A percentile compares a stretch with the other conserved stretches of the same genome.
Evolutionary conservation across 345 rosid species (phyloP).

Genomic region (Hibiscus tridactylites): DNA sequence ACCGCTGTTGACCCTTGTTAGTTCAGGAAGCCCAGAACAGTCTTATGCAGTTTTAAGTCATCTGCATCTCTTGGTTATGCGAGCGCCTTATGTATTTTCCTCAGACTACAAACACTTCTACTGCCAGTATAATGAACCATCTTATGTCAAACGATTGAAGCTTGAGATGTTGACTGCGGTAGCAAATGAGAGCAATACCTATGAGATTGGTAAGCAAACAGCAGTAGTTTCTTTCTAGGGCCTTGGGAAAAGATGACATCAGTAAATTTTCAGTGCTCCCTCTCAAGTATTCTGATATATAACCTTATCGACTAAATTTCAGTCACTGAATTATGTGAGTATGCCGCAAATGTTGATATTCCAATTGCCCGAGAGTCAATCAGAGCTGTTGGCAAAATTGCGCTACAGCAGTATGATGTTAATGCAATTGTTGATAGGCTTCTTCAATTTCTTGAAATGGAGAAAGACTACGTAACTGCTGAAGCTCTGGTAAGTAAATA

Average conservation of each 20-base stretch:
- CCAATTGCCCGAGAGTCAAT: slow-evolving; percentile 96
- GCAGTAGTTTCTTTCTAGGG: slow-evolving; percentile 1
- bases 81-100: slow-evolving; percentile 89
- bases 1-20: slow-evolving; percentile 88
- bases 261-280: not conserved
- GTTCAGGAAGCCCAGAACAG: slow-evolving; percentile 99
- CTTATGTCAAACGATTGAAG: slow-evolving; percentile 94
- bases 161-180: slow-evolving; percentile 99
- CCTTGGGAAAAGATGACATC: slow-evolving; percentile 9
- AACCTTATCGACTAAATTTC: slow-evolving; percentile 25
- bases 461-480: slow-evolving; percentile 97
- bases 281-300: slow-evolving; percentile 11
- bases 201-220: slow-evolving; percentile 80
- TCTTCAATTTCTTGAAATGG: slow-evolving; percentile 99
- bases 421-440: slow-evolving; percentile 99
- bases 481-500: slow-evolving; percentile 71
- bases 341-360: slow-evolving; percentile 97
- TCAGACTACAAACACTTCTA: slow-evolving; percentile 91
- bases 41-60: slow-evolving; percentile 95
- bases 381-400: slow-evolving; percentile 97
- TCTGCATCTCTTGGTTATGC: slow-evolving; percentile 94
- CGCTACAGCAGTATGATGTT: slow-evolving; percentile 97
- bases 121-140: slow-evolving; percentile 96
- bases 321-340: slow-evolving; percentile 96
- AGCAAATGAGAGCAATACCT: slow-evolving; percentile 94